Percentiles rank a stretch among this genome's conserved stretches.
Conservation (phyloP, 2,329 filamentous ascomycete species). For the Fusarium hostae region DNA sequence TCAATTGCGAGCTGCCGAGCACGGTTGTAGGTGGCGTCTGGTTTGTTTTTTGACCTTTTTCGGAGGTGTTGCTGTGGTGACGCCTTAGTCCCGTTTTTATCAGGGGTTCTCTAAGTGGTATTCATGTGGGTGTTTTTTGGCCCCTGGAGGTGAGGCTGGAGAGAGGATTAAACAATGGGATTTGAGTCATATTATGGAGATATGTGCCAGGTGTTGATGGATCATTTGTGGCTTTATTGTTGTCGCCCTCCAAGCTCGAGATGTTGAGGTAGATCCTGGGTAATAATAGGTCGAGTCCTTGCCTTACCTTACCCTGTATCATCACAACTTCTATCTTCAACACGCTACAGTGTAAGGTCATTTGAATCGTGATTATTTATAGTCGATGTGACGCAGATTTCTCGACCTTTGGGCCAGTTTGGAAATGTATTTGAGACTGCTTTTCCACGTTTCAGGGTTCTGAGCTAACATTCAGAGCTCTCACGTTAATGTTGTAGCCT, state of each 20-base stretch:
- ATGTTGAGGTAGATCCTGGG: not conserved
- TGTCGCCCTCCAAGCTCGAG: not conserved
- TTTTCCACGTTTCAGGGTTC: too few species aligned
- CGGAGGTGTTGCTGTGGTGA: conserved; percentile 40
- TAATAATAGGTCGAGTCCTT: too few species aligned
- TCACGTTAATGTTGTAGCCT: rapidly evolving
- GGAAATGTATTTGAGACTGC: rapidly evolving
- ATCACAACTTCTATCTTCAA: rapidly evolving
- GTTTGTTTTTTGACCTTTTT: conserved; percentile 37
- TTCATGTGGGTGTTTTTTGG: conserved; percentile 10
- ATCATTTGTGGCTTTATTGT: conserved; percentile 2
- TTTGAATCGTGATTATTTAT: rapidly evolving
- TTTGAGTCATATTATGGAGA: not conserved
- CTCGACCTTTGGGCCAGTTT: rapidly evolving
- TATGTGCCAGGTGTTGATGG: not conserved
- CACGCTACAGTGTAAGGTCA: rapidly evolving
- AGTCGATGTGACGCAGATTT: rapidly evolving
- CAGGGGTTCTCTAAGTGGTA: conserved; percentile 14
- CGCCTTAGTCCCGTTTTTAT: conserved; percentile 4
- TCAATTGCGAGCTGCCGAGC: conserved; percentile 26
- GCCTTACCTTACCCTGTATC: not conserved
- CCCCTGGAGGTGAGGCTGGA: conserved; percentile 1
- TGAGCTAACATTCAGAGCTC: too few species aligned
- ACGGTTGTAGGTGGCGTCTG: conserved; percentile 41
- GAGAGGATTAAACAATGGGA: not conserved